Percentiles rank a stretch among this genome's conserved stretches.
phyloP scores from a whole-genome alignment of 2,329 filamentous ascomycete species.

The Neospermospora avenae region DNA sequence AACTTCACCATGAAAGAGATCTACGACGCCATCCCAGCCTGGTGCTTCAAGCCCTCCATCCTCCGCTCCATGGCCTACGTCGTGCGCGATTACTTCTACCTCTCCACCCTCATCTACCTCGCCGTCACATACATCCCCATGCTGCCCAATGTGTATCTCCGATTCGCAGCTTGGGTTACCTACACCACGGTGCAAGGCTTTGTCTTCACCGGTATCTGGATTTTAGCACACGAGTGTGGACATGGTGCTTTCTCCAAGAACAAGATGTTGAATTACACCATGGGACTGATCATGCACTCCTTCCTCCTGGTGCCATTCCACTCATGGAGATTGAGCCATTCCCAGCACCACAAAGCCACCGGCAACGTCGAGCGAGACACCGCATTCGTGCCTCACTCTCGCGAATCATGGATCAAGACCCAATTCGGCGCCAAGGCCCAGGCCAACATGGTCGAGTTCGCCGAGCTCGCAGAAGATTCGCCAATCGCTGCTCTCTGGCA shows the following conservation, averaged over 20 bases:
- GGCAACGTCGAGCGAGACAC: slow-evolving; percentile 67
- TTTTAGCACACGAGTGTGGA: slow-evolving; percentile 69
- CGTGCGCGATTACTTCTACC: slow-evolving; percentile 53
- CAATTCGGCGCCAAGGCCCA: slow-evolving; percentile 31
- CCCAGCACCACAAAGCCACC: slow-evolving; percentile 66
- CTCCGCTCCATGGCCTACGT: slow-evolving; percentile 55
- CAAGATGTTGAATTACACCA: slow-evolving; percentile 55
- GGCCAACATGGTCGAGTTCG: slow-evolving; percentile 38
- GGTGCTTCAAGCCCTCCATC: slow-evolving; percentile 60
- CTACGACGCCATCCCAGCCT: slow-evolving; percentile 51
- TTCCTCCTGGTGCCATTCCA: slow-evolving; percentile 67
- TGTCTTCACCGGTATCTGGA: slow-evolving; percentile 68
- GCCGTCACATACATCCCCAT: slow-evolving; percentile 53
- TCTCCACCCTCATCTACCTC: slow-evolving; percentile 44
- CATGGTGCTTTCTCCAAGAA: slow-evolving; percentile 65
- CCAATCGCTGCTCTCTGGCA: slow-evolving; percentile 53
- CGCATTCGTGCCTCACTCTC: slow-evolving; percentile 55
- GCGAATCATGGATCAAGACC: slow-evolving; percentile 33
- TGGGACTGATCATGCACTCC: slow-evolving; percentile 65
- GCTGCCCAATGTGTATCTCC: slow-evolving; percentile 41
- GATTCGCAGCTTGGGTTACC: slow-evolving; percentile 50
- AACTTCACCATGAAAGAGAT: slow-evolving; percentile 38
- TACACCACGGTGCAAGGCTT: slow-evolving; percentile 67
- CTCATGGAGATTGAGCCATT: slow-evolving; percentile 69
- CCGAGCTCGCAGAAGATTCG: slow-evolving; percentile 60